Conservation (phyloP, 176 grass and related monocot genomes). For the Paspalum vaginatum region DNA sequence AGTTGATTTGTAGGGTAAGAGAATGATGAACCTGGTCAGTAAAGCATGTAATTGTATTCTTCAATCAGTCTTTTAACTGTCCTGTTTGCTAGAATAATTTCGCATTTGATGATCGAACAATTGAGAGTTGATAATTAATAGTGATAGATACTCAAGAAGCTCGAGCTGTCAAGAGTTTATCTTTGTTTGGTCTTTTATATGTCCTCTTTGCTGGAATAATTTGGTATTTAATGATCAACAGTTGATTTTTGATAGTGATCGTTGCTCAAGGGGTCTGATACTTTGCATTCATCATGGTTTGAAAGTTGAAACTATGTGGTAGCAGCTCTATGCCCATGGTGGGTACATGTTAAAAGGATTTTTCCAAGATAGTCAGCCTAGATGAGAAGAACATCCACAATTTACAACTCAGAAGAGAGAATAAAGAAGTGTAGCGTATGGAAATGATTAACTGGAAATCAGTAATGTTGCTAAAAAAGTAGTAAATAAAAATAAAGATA, state of each 20-base stretch:
- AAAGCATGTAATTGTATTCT: neutral
- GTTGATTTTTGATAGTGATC: neutral
- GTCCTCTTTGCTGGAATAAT: neutral
- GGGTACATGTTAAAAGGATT: neutral
- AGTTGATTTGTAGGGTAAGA: neutral
- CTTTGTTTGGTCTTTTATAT: neutral
- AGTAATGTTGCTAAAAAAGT: neutral
- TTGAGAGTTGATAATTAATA: neutral
- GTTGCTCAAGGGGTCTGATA: neutral
- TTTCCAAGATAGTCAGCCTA: neutral
- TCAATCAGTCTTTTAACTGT: neutral
- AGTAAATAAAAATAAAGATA: neutral
- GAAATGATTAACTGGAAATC: conserved; percentile 1
- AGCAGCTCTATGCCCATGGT: conserved; percentile 11
- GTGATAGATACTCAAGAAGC: neutral
- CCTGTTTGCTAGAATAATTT: neutral
- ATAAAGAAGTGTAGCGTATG: neutral
- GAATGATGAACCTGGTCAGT: neutral
- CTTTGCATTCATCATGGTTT: neutral
- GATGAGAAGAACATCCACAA: neutral
- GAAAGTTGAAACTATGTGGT: neutral
- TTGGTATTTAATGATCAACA: neutral
- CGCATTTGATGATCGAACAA: neutral
- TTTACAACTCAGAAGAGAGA: neutral
- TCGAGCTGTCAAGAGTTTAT: neutral